Base-by-base conservation (phyloP, 352 stramenopile species). In the Phytophthora tubulina region DNA sequence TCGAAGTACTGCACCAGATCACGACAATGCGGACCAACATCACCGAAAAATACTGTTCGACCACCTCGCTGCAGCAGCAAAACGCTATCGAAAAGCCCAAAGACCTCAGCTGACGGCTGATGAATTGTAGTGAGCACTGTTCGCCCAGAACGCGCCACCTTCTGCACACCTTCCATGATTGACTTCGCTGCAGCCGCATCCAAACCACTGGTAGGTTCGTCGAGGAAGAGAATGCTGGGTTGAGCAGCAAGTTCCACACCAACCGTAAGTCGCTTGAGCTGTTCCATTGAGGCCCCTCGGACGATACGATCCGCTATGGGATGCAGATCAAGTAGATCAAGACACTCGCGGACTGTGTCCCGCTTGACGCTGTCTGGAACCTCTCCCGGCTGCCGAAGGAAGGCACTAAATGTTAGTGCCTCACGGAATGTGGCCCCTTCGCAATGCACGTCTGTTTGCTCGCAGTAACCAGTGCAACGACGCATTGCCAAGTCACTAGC, bases 341-440 rank as follows among this genome's bases (percentile, higher is more conserved):
- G 78, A 67, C 97, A 93, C 68, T 98, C 93, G 21, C 81, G 61
- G 4, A 89, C 81, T 5, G 80, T 84, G 21, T 71, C 75, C 13
- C 36, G 44, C 58, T 88, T 88, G 2, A 76, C 55, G 30, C 57
- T 72, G 49, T 73, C 50, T 6, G 81, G 66, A 13, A 88, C 72
- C 33, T 81, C 64, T 30, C 62, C 62, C n/a, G 59, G 56, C 32
- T 88, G 80, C 41, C 92, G 80, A 49, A 98, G 67, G 53, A 90
- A 90, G 6, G 95, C 92, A 63, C 85, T 96, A 65, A 98, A 98
- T 3, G 78, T 74, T 38, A 98, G 86, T 5, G 92, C 88, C 68
- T 98, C 94, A 11, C 92, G 81, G 27, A 96, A 93, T 1, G 94
- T 98, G 11, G 89, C 78, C 2, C 92, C 70, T 46, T 81, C 70